Evolutionary conservation across 2,329 filamentous ascomycete species (phyloP).

Genomic region (Trichoderma pleuroti): DNA sequence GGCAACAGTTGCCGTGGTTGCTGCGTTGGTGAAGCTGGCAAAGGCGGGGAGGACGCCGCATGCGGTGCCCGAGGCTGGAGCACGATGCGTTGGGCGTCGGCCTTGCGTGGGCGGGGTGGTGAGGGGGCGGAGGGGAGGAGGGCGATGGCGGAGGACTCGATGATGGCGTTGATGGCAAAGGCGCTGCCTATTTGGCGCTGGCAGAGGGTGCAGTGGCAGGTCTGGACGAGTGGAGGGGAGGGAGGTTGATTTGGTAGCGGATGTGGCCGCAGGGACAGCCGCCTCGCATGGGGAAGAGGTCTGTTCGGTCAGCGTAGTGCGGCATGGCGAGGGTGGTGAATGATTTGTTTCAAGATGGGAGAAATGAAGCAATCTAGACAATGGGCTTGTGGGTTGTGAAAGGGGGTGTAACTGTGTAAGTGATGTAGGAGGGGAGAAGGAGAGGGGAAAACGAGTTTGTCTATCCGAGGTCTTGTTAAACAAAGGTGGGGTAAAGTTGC

Average conservation of each 20-base stretch:
- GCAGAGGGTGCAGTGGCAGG: conserved; percentile 47
- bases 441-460: not conserved
- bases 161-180: conserved; percentile 40
- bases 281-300: conserved; percentile 33
- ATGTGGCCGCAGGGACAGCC: conserved; percentile 68
- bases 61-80: not conserved
- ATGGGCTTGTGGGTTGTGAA: not conserved
- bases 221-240: conserved; percentile 46
- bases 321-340: not conserved
- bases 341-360: not conserved
- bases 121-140: conserved; percentile 30
- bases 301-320: conserved; percentile 27
- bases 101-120: conserved; percentile 14
- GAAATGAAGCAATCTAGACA: not conserved
- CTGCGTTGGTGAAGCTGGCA: conserved; percentile 23
- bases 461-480: not conserved
- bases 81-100: not conserved
- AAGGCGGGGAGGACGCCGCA: conserved; percentile 23
- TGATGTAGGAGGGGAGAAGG: not conserved
- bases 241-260: conserved; percentile 60
- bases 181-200: conserved; percentile 43
- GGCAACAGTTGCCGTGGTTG: conserved; percentile 11
- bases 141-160: conserved; percentile 38
- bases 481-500: not conserved
- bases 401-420: conserved; percentile 5